Percentiles rank a stretch among this genome's conserved stretches.
These are phyloP conservation scores for Talaromyces stipitatus DNA, from an alignment of 495 filamentous ascomycete genomes.

Conservation along the genomic window DNA sequence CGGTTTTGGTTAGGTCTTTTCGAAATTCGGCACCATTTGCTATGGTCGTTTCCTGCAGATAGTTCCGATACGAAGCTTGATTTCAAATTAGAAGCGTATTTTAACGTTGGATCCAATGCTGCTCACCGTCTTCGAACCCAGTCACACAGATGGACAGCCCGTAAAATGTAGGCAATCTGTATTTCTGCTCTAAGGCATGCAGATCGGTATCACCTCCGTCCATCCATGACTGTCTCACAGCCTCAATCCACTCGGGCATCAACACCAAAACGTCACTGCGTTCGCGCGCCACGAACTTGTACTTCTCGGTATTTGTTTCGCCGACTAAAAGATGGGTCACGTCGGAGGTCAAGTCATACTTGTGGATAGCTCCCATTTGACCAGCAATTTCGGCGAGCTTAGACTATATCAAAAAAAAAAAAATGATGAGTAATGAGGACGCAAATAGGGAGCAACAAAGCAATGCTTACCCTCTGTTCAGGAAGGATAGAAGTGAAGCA, in stretches of 20 bases:
- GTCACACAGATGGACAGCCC: slow-evolving; percentile 77
- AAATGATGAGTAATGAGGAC: too few relatives aligned
- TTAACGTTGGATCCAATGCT: neutral
- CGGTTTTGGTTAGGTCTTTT: slow-evolving; percentile 71
- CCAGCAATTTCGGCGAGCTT: slow-evolving; percentile 58
- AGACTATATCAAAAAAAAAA: slow-evolving; percentile 40
- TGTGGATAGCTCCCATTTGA: slow-evolving; percentile 81
- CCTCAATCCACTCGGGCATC: slow-evolving; percentile 72
- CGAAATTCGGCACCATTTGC: slow-evolving; percentile 73
- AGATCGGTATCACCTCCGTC: slow-evolving; percentile 74
- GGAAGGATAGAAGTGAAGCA: slow-evolving; percentile 85
- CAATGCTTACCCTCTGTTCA: slow-evolving; percentile 64
- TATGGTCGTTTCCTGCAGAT: slow-evolving; percentile 56
- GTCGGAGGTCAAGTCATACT: slow-evolving; percentile 87
- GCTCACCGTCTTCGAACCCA: slow-evolving; percentile 78
- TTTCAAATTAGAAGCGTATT: slow-evolving; percentile 8
- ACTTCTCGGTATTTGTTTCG: slow-evolving; percentile 80
- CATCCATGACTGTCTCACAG: slow-evolving; percentile 75
- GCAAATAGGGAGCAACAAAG: too few relatives aligned
- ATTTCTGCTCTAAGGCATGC: slow-evolving; percentile 50
- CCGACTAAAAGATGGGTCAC: slow-evolving; percentile 93
- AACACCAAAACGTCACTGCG: slow-evolving; percentile 78
- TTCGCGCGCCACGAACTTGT: slow-evolving; percentile 88
- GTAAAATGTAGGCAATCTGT: slow-evolving; percentile 52
- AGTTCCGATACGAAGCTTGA: slow-evolving; percentile 55